phyloP scores from a whole-genome alignment of 139 green algal species.

The Pleodorina starrii region DNA sequence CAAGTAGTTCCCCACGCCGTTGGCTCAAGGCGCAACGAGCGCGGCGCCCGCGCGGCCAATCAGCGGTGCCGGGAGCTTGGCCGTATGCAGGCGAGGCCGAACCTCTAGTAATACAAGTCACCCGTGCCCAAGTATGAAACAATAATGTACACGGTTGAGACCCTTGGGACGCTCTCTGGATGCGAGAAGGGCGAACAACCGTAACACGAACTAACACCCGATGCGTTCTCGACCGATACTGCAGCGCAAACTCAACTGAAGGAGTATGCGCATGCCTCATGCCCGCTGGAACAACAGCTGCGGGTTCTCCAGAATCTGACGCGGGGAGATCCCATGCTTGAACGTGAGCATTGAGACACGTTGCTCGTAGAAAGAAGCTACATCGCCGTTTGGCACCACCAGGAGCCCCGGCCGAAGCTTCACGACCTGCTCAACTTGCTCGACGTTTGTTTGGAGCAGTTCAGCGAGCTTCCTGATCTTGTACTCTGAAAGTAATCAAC shows the following conservation, averaged over 20 bases:
- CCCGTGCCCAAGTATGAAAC: not conserved
- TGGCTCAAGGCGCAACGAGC: too few species aligned
- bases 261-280: not conserved
- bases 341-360: constrained; percentile 23
- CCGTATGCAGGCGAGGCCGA: too few species aligned
- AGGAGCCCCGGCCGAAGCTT: constrained; percentile 27
- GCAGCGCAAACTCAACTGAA: not conserved
- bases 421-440: not conserved
- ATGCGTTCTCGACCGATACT: not conserved
- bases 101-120: too few species aligned
- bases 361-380: constrained; percentile 33
- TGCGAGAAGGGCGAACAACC: too few species aligned
- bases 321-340: not conserved
- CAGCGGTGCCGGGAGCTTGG: too few species aligned
- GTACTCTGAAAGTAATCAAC: constrained; percentile 41
- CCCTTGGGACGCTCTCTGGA: too few species aligned
- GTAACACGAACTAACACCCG: too few species aligned
- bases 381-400: constrained; percentile 11
- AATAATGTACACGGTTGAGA: constrained; percentile 12
- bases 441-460: not conserved
- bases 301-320: not conserved
- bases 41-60: too few species aligned
- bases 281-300: constrained; percentile 5
- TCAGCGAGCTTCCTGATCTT: constrained; percentile 39
- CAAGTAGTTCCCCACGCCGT: too few species aligned